Percentiles rank a stretch among this genome's conserved stretches.
Conservation (phyloP, 225 moss, liverwort and hornwort genomes). For the Asterella californica region DNA sequence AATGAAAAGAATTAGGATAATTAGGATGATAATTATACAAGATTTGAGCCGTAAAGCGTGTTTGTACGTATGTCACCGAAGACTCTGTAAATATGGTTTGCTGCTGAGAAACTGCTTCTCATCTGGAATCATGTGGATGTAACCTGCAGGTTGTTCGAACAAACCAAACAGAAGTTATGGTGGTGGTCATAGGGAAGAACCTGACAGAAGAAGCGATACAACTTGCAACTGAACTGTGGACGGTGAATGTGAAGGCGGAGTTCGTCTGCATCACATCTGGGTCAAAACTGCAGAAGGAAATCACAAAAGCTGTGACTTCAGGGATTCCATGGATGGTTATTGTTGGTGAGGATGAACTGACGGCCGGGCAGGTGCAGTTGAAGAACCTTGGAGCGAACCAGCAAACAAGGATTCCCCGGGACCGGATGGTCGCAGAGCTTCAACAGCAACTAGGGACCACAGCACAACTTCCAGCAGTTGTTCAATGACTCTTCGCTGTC, state of each 20-base stretch:
- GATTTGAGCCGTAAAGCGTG: too few species aligned
- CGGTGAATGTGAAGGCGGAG: constrained; percentile 34
- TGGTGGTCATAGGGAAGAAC: constrained; percentile 40
- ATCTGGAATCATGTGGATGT: not conserved
- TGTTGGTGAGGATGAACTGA: constrained; percentile 47
- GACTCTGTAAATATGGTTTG: too few species aligned
- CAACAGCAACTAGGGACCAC: constrained; percentile 17
- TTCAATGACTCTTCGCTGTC: constrained; percentile 7
- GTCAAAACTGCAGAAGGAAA: constrained; percentile 28
- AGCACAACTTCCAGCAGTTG: constrained; percentile 17
- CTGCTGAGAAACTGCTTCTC: not conserved
- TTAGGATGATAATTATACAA: too few species aligned
- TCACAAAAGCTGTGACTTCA: constrained; percentile 25
- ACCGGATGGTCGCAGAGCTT: constrained; percentile 34
- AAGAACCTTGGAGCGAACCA: constrained; percentile 26
- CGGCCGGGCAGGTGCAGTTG: constrained; percentile 28
- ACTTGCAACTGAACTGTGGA: constrained; percentile 45
- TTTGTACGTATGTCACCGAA: not conserved
- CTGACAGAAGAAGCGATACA: constrained; percentile 32
- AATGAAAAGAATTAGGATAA: too few species aligned
- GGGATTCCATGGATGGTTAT: constrained; percentile 46
- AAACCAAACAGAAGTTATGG: constrained; percentile 48
- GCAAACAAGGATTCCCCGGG: constrained; percentile 25
- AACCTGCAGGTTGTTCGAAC: constrained; percentile 36
- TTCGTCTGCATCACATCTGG: constrained; percentile 17